Evolutionary conservation across 805 yeast genomes (phyloP), one percentile per base, ranked within the genome.

Genomic region (Metschnikowia hibisci): DNA sequence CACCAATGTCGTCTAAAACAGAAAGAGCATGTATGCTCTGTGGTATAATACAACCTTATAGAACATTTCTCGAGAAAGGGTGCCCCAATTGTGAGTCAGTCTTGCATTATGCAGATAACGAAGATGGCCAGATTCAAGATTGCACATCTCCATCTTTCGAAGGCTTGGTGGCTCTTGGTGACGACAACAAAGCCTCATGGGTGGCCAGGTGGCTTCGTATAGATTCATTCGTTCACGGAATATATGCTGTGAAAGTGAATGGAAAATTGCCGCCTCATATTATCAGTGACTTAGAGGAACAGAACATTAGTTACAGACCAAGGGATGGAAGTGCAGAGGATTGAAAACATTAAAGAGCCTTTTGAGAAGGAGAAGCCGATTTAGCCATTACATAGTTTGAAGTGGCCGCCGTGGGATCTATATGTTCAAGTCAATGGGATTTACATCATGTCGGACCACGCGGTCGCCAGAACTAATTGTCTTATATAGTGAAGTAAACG

Each of bases 11-110:
- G 11, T 67, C 77, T 28, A 77, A 82, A 67, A 74, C 84, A 8
- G 95, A 89, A 50, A 80, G 99, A 73, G 98, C 98, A 6, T 91
- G 99, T 59, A 87, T 91, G 96, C 77, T 93, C 45, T 91, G 99
- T 66, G 98, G 97, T 4, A 76, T 91, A 42, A 87, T 91, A 43
- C 95, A 87, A 58, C 80, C 96, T 4, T 77, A 84, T 53, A 77
- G 53, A 32, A 44, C 75, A 56, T 93, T 93, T 62, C 79, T 85
- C 39, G 82, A 81, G 45, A 80, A 80, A 14, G 98, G 98, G 6
- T 91, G 99, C 65, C 98, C 99, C 11, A 91, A 91, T 72, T 91
- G 99, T 68, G 98, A 88, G 57, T 81, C 90, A 41, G 80, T 91
- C 23, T 74, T 91, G 56, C 89, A 85, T 52, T 80, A 76, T 56